Evolutionary conservation across 805 yeast species (phyloP).

Genomic region (Spathaspora boniae): DNA sequence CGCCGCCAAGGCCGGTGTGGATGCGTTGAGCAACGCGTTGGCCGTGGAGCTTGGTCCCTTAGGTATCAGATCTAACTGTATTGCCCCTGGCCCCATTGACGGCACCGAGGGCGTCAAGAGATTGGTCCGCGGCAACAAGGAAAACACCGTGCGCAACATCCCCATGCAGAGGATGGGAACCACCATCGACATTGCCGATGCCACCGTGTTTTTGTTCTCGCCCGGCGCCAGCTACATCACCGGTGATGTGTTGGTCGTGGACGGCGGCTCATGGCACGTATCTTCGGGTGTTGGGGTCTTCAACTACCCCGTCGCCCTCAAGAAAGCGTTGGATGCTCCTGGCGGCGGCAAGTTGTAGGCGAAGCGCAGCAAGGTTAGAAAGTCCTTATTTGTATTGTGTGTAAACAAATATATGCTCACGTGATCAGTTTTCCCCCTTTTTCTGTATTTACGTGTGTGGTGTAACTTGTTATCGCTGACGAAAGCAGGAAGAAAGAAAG

Average conservation of each 20-base stretch:
- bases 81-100: slow-evolving; percentile 88
- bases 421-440: background rate
- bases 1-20: slow-evolving; percentile 97
- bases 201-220: slow-evolving; percentile 78
- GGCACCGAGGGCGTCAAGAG: slow-evolving; percentile 82
- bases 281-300: slow-evolving; percentile 30
- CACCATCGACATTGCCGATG: slow-evolving; percentile 77
- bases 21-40: slow-evolving; percentile 74
- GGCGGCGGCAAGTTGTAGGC: slow-evolving; percentile 6
- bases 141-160: slow-evolving; percentile 31
- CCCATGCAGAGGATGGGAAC: slow-evolving; percentile 70
- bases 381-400: too few relatives aligned
- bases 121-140: slow-evolving; percentile 31
- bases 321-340: slow-evolving; percentile 4
- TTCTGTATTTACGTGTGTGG: background rate
- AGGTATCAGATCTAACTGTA: slow-evolving; percentile 76
- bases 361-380: too few relatives aligned
- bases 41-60: slow-evolving; percentile 91
- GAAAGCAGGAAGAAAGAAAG: background rate
- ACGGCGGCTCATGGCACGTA: slow-evolving; percentile 87
- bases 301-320: slow-evolving; percentile 30
- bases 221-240: slow-evolving; percentile 74
- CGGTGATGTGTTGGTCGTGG: slow-evolving; percentile 81
- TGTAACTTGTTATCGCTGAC: slow-evolving; percentile 1
- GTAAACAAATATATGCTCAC: too few relatives aligned